Base-by-base conservation (phyloP, 2,329 filamentous ascomycete species). In the Aureobasidium sp. region DNA sequence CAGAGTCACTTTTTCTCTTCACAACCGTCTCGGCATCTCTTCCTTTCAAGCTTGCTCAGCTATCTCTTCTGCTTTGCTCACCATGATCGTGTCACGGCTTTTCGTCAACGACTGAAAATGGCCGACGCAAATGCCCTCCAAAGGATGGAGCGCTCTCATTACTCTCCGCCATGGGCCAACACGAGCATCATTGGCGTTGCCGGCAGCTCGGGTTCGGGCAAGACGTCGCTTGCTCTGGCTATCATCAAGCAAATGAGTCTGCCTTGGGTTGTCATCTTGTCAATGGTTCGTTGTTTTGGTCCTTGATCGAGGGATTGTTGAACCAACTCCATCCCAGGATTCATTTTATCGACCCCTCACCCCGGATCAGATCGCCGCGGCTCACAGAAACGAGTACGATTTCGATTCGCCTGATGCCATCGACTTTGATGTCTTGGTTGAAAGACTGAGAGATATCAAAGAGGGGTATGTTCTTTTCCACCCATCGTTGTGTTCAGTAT, bases 181-280 rank as follows among this genome's bases (percentile, higher is more conserved):
- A 84, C 95, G 62, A 91, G 88, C 72, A 96, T 98, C 64, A 96
- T 98, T 67, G 93, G 90, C 47, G 86, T 98, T 62, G 91, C 93
- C 59, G 93, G 93, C 32, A 93, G 88, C 70, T 97, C 91, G 24
- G 93, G 93, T 37, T 97, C 91, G 22, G 84, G 91, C 55, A 98
- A 98, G 76, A 96, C 91, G 6, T 96, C 90, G 6, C 74, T 98
- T 51, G 90, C 93, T 27, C 81, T 94, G 67, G 89, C 91, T 59
- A 95, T 98, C 62, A 88, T 97, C 59, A 85, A 81, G 63, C 85
- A 87, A 63, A 74, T 98, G 62, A 95, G 93, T 70, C 74, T 98
- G 59, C 93, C 93, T 54, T 98, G 93, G 91, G 93, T 98, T 57
- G 90, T 96, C 45, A 96, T 98, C 70, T 72, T 98, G 62, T 95